These are phyloP conservation scores for Balakata baccata DNA, from an alignment of 345 rosid genomes.

Conservation along the genomic window DNA sequence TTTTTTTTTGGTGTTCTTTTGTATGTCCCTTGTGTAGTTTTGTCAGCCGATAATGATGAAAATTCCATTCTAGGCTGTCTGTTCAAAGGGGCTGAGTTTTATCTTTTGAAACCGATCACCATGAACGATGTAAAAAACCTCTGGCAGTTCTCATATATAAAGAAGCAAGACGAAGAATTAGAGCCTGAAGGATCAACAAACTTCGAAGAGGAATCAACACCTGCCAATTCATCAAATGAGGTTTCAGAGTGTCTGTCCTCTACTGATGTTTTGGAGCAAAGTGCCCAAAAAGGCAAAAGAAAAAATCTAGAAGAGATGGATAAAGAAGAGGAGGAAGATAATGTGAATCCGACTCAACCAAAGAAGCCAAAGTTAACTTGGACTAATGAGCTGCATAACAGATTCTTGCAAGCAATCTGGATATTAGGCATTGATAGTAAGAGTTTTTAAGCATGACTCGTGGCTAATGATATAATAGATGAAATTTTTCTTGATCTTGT, in stretches of 20 bases:
- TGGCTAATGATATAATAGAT: neutral
- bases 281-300: constrained; percentile 19
- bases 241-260: constrained; percentile 13
- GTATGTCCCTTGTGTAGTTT: constrained; percentile 27
- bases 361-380: constrained; percentile 46
- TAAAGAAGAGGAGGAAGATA: constrained; percentile 12
- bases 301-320: constrained; percentile 22
- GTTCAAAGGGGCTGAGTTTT: constrained; percentile 42
- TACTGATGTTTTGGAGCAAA: constrained; percentile 10
- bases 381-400: constrained; percentile 42
- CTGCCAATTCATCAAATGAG: constrained; percentile 18
- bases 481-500: constrained; percentile 2
- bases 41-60: constrained; percentile 28
- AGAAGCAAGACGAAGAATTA: constrained; percentile 4
- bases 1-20: constrained; percentile 2
- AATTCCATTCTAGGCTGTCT: constrained; percentile 35
- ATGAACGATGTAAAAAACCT: constrained; percentile 29
- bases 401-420: constrained; percentile 39
- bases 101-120: constrained; percentile 44
- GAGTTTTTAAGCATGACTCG: neutral
- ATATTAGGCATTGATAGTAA: constrained; percentile 43
- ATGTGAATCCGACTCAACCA: neutral
- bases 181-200: constrained; percentile 4
- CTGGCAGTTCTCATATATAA: constrained; percentile 42
- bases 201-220: neutral